Conservation (phyloP, 306 rosid species). For the Pterocarpus santalinus region DNA sequence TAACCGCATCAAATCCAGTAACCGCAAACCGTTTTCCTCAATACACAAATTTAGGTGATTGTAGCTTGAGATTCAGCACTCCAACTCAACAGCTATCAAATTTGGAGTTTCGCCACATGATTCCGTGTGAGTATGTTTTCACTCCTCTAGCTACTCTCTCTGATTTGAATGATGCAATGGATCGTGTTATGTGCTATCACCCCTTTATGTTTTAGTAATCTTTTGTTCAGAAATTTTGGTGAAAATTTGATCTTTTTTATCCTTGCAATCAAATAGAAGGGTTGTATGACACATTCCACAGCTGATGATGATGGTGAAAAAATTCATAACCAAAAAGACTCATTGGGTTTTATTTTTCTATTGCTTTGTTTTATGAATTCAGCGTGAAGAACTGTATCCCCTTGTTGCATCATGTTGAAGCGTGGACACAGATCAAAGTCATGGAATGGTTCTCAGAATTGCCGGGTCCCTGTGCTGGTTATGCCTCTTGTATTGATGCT, state of each 20-base stretch:
- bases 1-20: background rate
- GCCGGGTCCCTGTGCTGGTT: slow-evolving; percentile 46
- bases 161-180: slow-evolving; percentile 32
- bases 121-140: slow-evolving; percentile 42
- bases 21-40: background rate
- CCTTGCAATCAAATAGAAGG: background rate
- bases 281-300: background rate
- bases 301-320: background rate
- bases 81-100: background rate
- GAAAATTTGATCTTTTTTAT: slow-evolving; percentile 29
- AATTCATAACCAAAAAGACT: background rate
- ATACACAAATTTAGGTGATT: background rate
- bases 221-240: slow-evolving; percentile 10
- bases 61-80: slow-evolving; percentile 22
- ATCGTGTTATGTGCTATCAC: slow-evolving; percentile 1
- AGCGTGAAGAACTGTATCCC: slow-evolving; percentile 6
- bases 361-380: slow-evolving; percentile 4
- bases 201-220: slow-evolving; percentile 26
- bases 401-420: slow-evolving; percentile 73
- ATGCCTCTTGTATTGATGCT: slow-evolving; percentile 53
- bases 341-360: background rate
- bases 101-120: slow-evolving; percentile 28
- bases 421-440: slow-evolving; percentile 67
- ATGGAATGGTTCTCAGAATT: slow-evolving; percentile 53
- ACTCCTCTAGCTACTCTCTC: background rate